These are phyloP conservation scores for Cystofilobasidium bisporidii DNA, from an alignment of 768 basidiomycete species.

Conservation along the genomic window DNA sequence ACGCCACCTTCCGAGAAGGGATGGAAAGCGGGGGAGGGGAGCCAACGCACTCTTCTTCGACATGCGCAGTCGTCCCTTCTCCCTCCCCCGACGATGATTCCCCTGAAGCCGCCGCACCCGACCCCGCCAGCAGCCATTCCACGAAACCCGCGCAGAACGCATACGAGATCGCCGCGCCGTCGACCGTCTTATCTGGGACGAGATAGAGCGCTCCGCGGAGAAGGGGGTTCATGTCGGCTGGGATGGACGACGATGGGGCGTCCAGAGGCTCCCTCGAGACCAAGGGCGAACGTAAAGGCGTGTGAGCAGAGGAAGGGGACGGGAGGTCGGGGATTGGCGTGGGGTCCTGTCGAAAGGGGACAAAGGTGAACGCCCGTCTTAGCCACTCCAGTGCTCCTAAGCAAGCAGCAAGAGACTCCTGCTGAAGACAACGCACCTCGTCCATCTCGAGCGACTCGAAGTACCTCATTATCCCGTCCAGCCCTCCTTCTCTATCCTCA, in stretches of 20 bases:
- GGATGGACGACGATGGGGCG: neutral
- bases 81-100: too few relatives aligned
- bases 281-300: too few relatives aligned
- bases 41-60: too few relatives aligned
- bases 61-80: neutral
- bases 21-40: too few relatives aligned
- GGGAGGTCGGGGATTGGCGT: neutral
- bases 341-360: neutral
- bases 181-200: constrained; percentile 9
- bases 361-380: neutral
- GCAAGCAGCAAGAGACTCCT: neutral
- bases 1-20: too few relatives aligned
- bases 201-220: neutral
- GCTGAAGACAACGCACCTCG: neutral
- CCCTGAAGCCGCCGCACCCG: too few relatives aligned
- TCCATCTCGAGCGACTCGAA: constrained; percentile 6
- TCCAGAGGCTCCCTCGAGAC: too few relatives aligned
- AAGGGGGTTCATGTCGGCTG: neutral
- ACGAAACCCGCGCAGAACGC: neutral
- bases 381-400: neutral
- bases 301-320: neutral
- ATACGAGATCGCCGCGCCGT: neutral
- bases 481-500: neutral
- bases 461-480: constrained; percentile 3
- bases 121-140: neutral